Evolutionary conservation across 2,329 filamentous ascomycete species (phyloP).

Genomic region (Daldinia eschscholtzii): DNA sequence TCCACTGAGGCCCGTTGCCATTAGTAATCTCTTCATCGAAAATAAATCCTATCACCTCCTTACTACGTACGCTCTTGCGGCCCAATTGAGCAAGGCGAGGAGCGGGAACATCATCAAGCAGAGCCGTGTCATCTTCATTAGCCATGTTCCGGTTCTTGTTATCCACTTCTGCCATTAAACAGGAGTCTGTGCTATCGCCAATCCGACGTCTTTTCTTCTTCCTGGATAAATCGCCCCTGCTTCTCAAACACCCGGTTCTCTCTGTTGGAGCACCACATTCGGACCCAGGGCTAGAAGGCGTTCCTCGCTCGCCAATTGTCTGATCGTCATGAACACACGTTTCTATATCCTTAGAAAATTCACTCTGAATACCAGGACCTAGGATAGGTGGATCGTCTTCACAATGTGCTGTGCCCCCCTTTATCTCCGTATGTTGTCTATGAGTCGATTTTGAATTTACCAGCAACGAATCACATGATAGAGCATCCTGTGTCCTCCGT

Average conservation of each 20-base stretch:
- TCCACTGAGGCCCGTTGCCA: background rate
- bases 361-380: background rate
- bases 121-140: slow-evolving; percentile 18
- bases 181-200: slow-evolving; percentile 6
- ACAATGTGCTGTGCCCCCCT: background rate
- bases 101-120: slow-evolving; percentile 37
- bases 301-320: background rate
- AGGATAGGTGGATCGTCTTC: background rate
- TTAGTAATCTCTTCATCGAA: slow-evolving; percentile 46
- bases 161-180: slow-evolving; percentile 10
- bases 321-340: slow-evolving; percentile 2
- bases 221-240: slow-evolving; percentile 25
- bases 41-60: slow-evolving; percentile 51
- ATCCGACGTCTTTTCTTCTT: slow-evolving; percentile 13
- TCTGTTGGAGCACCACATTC: slow-evolving; percentile 9
- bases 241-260: slow-evolving; percentile 9
- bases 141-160: slow-evolving; percentile 2
- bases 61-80: slow-evolving; percentile 51
- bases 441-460: slow-evolving; percentile 1
- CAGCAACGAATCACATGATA: background rate
- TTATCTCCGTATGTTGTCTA: slow-evolving; percentile 7
- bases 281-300: background rate
- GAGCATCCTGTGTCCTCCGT: slow-evolving; percentile 4
- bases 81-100: slow-evolving; percentile 50
- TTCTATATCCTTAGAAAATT: slow-evolving; percentile 12